Conservation (phyloP, 257 asterid species). For the Fraxinus excelsior region DNA sequence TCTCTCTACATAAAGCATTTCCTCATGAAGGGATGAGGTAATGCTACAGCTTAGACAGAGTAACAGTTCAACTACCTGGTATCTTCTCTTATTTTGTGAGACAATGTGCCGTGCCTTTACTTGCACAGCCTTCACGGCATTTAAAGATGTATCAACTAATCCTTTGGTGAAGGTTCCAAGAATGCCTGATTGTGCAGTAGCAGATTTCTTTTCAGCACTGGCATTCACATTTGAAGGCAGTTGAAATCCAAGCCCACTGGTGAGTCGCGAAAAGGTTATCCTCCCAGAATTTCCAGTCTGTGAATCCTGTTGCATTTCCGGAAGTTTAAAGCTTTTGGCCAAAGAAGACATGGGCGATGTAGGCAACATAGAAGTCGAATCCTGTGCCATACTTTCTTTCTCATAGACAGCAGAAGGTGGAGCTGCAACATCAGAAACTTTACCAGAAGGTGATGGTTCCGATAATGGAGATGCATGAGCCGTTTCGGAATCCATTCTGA, state of each 20-base stretch:
- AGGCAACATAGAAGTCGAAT: constrained; percentile 44
- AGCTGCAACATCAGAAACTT: constrained; percentile 49
- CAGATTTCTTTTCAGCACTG: constrained; percentile 44
- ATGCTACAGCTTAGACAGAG: constrained; percentile 15
- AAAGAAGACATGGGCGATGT: constrained; percentile 54
- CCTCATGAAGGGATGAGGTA: not conserved
- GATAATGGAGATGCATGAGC: constrained; percentile 42
- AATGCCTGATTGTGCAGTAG: constrained; percentile 64
- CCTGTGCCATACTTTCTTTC: constrained; percentile 42
- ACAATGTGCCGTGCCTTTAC: constrained; percentile 92
- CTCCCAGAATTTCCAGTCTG: constrained; percentile 45
- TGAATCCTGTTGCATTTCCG: constrained; percentile 54
- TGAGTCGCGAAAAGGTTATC: constrained; percentile 72
- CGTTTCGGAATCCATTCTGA: constrained; percentile 69
- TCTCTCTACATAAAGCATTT: not conserved
- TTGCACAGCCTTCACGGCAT: constrained; percentile 94
- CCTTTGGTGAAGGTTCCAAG: constrained; percentile 84
- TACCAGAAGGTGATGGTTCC: constrained; percentile 23
- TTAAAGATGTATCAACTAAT: constrained; percentile 79
- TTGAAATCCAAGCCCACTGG: constrained; percentile 79
- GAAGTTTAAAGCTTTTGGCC: constrained; percentile 63
- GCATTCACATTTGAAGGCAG: constrained; percentile 52
- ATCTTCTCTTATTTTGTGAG: constrained; percentile 96
- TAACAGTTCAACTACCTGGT: constrained; percentile 63
- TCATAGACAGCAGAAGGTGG: constrained; percentile 35